Base-by-base conservation (phyloP, 2,329 filamentous ascomycete genomes). In the Penicillium glabrum region DNA sequence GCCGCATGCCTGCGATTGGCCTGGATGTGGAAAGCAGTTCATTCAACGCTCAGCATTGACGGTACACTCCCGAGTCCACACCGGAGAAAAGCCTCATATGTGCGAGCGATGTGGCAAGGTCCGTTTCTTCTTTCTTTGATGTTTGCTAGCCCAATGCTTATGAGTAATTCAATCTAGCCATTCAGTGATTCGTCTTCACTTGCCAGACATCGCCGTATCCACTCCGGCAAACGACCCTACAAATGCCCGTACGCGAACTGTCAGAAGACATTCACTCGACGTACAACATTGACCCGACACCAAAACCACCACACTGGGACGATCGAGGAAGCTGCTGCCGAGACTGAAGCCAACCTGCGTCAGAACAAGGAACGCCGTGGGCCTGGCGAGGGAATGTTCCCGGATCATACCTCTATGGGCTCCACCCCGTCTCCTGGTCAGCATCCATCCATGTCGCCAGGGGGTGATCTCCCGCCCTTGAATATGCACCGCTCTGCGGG, bases 61-160 rank as follows among this genome's bases (percentile, higher is more conserved):
- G 0, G 95, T 99, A 8, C 95, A 98, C 75, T 88, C 90, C 70
- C 89, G 95, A 66, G 93, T 97, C 21, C 95, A 99, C 75, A 98
- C 95, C 2, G 95, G 95, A 63, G 95, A 98, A 79, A 99, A 99
- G 78, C 95, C 95, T 50, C 95, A 99, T 69, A 93, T 95, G 86
- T 99, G 95, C 72, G 95, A 97, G 77, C 87, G 90, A 61, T 98
- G 95, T 74, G 91, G 91, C 74, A 98, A 98, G 88, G 93, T 96
- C 81, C 69, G 83, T 63, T 41, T 11, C 3, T 16, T 23, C n/a
- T 29, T 26, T 39, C 1, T 33, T 47, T 7, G 21, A 11, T 21
- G 11, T 5, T 23, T 21, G 11, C 16, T 14, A 14, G 11, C 16
- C 16, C 29, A 50, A 27, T 45, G 13, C 49, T 57, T 24, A 49